Percentiles rank a stretch among this genome's conserved stretches.
These are phyloP conservation scores for Colletotrichum tropicale DNA, from an alignment of 2,329 filamentous ascomycete genomes.

Conservation along the genomic window DNA sequence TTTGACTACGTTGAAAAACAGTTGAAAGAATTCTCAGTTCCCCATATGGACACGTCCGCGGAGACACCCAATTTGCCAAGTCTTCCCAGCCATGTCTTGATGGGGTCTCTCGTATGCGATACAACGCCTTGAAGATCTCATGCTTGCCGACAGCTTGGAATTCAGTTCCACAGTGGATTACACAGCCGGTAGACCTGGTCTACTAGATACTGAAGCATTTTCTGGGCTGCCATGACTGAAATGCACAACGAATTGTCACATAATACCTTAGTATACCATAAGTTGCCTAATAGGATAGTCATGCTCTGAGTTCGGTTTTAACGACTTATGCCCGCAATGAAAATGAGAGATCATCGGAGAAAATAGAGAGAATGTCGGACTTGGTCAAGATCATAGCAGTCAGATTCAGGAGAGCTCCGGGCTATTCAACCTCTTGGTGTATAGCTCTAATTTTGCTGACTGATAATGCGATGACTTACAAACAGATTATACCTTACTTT, in stretches of 20 bases:
- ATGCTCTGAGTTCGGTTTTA: no score
- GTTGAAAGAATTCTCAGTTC: not conserved
- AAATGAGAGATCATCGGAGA: not conserved
- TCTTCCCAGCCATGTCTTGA: not conserved
- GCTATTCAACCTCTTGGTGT: not conserved
- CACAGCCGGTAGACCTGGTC: not conserved
- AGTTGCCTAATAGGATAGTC: no score
- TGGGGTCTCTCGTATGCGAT: not conserved
- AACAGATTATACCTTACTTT: rapidly evolving
- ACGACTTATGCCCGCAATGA: no score
- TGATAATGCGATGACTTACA: not conserved
- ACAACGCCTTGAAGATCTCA: not conserved
- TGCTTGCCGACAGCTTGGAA: not conserved
- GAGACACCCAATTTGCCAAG: not conserved
- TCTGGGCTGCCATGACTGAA: not conserved
- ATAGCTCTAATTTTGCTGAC: rapidly evolving
- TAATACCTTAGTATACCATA: no score
- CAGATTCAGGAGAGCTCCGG: not conserved
- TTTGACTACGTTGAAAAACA: not conserved
- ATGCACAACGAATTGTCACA: not conserved
- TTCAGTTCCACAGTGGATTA: not conserved
- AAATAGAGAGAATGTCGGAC: not conserved
- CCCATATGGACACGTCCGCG: not conserved
- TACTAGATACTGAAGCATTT: rapidly evolving
- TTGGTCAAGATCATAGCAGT: not conserved